phyloP scores from a whole-genome alignment of 495 filamentous ascomycete genomes.

The Tuber borchii region DNA sequence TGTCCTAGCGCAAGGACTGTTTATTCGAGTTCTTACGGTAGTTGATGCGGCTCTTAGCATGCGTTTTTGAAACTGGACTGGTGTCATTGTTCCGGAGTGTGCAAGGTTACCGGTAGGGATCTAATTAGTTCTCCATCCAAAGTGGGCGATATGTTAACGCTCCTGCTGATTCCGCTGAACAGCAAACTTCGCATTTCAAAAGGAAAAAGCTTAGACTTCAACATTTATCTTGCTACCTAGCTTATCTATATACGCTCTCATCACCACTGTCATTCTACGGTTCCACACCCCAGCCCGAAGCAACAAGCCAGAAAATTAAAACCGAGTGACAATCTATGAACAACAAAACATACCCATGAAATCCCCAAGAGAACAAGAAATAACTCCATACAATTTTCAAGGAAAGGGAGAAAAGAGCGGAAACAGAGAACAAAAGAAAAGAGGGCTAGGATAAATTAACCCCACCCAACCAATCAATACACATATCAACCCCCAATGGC shows the following conservation, averaged over 20 bases:
- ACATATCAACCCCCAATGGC: neutral
- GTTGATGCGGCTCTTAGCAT: neutral
- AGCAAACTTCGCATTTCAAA: neutral
- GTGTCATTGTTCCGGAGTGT: neutral
- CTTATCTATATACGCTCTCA: neutral
- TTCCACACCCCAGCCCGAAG: neutral
- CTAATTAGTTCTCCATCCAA: neutral
- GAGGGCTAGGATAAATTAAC: neutral
- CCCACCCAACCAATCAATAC: neutral
- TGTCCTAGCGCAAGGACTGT: too few relatives aligned
- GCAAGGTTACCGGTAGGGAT: neutral
- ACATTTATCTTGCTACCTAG: neutral
- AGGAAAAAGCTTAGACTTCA: neutral
- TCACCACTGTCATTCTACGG: neutral
- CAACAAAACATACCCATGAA: neutral
- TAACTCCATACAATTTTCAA: neutral
- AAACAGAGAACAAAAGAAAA: too few relatives aligned
- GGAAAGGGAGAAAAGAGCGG: neutral
- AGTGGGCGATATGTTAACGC: neutral
- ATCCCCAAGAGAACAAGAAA: neutral
- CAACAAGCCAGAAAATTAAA: neutral
- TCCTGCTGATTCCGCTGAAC: neutral
- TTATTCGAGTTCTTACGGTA: too few relatives aligned
- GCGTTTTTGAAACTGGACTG: neutral
- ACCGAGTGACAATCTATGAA: neutral